Conservation (phyloP, 768 basidiomycete genomes). For the Amanita pseudoporphyria region DNA sequence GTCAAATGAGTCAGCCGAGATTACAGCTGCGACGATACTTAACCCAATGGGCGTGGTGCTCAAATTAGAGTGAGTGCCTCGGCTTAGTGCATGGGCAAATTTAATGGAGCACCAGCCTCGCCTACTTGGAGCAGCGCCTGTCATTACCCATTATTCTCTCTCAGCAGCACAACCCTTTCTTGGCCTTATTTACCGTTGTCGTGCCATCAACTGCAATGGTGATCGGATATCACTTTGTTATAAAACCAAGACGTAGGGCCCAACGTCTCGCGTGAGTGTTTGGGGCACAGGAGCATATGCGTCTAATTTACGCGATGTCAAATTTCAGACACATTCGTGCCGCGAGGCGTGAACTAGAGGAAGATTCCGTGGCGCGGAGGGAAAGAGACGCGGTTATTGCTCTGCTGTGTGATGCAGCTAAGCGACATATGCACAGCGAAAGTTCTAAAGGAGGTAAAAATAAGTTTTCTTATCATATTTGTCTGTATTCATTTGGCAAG, state of each 20-base stretch:
- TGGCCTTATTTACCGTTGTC: conserved; percentile 42
- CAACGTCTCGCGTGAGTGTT: conserved; percentile 42
- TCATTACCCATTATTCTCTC: conserved; percentile 50
- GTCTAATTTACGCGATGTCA: neutral
- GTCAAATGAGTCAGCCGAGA: conserved; percentile 32
- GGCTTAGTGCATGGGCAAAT: conserved; percentile 12
- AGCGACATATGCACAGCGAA: conserved; percentile 55
- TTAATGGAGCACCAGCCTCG: conserved; percentile 27
- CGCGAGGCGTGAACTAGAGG: conserved; percentile 54
- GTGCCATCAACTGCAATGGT: conserved; percentile 45
- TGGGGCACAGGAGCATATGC: neutral
- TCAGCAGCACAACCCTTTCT: conserved; percentile 30
- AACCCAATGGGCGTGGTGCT: conserved; percentile 39
- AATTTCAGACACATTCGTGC: conserved; percentile 56
- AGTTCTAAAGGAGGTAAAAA: conserved; percentile 53
- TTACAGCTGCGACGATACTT: conserved; percentile 35
- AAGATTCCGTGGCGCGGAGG: conserved; percentile 49
- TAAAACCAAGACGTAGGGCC: conserved; percentile 44
- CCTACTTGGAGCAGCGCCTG: conserved; percentile 49
- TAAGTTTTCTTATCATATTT: neutral
- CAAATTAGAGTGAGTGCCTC: conserved; percentile 42
- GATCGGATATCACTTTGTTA: conserved; percentile 46
- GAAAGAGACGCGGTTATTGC: conserved; percentile 53
- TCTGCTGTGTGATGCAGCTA: conserved; percentile 61
- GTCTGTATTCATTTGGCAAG: conserved; percentile 24